A percentile compares a stretch with the other conserved stretches of the same genome.
These are phyloP conservation scores for Fusarium stilboides DNA, from an alignment of 2,329 filamentous ascomycete species.

Conservation along the genomic window DNA sequence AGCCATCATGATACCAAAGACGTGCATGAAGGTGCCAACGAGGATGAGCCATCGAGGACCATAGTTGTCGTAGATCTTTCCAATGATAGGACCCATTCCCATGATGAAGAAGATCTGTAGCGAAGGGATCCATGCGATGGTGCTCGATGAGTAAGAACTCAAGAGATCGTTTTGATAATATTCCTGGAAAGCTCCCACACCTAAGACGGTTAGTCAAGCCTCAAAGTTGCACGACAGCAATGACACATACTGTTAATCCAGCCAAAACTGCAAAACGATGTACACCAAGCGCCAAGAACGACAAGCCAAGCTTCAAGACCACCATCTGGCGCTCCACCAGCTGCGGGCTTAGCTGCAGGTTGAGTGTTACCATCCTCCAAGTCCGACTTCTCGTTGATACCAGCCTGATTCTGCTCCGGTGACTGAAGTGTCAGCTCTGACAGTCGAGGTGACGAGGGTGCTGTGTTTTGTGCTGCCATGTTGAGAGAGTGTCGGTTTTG, in stretches of 20 bases:
- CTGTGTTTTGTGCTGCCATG: slow-evolving; percentile 16
- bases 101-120: slow-evolving; percentile 71
- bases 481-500: background rate
- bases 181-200: slow-evolving; percentile 69
- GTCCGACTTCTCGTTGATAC: slow-evolving; percentile 30
- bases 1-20: slow-evolving; percentile 76
- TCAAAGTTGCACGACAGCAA: background rate
- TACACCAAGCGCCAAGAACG: slow-evolving; percentile 59
- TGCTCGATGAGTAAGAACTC: slow-evolving; percentile 64
- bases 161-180: slow-evolving; percentile 70
- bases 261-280: slow-evolving; percentile 59
- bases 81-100: slow-evolving; percentile 71
- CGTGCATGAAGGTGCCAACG: slow-evolving; percentile 67
- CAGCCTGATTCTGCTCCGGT: background rate
- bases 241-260: slow-evolving; percentile 62
- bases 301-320: slow-evolving; percentile 56
- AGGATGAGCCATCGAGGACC: slow-evolving; percentile 71
- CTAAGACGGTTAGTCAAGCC: slow-evolving; percentile 36
- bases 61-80: slow-evolving; percentile 73
- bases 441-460: slow-evolving; percentile 20
- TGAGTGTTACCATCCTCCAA: slow-evolving; percentile 26
- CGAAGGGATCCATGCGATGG: slow-evolving; percentile 74
- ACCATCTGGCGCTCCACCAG: slow-evolving; percentile 30
- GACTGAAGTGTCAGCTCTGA: slow-evolving; percentile 27
- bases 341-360: background rate